Conservation (phyloP, 2,329 filamentous ascomycete genomes). For the Gremmenia infestans region DNA sequence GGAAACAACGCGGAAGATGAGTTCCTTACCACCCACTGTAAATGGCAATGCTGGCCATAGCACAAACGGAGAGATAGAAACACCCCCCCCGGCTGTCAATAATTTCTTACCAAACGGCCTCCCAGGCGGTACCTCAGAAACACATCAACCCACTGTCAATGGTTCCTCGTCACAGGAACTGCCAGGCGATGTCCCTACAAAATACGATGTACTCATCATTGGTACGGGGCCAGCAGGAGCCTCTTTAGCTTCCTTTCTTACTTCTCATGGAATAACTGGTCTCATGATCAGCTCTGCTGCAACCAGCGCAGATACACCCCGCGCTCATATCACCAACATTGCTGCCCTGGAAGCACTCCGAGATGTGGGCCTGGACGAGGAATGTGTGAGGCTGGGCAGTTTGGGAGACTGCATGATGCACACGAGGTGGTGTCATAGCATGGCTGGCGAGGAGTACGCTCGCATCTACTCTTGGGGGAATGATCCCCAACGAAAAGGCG, state of each 20-base stretch:
- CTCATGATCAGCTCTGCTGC: conserved; percentile 47
- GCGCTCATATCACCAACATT: conserved; percentile 56
- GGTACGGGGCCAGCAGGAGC: conserved; percentile 51
- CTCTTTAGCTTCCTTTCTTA: conserved; percentile 48
- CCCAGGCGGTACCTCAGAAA: too few relatives aligned
- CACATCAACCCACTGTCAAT: neutral
- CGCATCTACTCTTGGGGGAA: conserved; percentile 48
- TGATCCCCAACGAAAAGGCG: conserved; percentile 38
- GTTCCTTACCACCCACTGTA: too few relatives aligned
- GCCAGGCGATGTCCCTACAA: too few relatives aligned
- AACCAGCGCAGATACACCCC: conserved; percentile 49
- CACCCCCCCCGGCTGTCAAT: too few relatives aligned
- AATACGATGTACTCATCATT: conserved; percentile 42
- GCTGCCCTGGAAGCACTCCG: conserved; percentile 51
- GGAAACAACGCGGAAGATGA: too few relatives aligned
- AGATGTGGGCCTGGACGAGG: conserved; percentile 45
- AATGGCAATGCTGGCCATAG: too few relatives aligned
- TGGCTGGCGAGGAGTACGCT: conserved; percentile 48
- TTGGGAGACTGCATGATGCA: conserved; percentile 41
- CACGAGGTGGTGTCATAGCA: conserved; percentile 47
- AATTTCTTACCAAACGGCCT: too few relatives aligned
- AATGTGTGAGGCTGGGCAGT: conserved; percentile 34
- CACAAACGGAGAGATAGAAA: too few relatives aligned
- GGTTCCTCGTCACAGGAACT: conserved; percentile 25
- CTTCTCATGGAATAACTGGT: conserved; percentile 42